These are phyloP conservation scores for Lepidium africanum DNA, from an alignment of 345 rosid species.

Conservation along the genomic window DNA sequence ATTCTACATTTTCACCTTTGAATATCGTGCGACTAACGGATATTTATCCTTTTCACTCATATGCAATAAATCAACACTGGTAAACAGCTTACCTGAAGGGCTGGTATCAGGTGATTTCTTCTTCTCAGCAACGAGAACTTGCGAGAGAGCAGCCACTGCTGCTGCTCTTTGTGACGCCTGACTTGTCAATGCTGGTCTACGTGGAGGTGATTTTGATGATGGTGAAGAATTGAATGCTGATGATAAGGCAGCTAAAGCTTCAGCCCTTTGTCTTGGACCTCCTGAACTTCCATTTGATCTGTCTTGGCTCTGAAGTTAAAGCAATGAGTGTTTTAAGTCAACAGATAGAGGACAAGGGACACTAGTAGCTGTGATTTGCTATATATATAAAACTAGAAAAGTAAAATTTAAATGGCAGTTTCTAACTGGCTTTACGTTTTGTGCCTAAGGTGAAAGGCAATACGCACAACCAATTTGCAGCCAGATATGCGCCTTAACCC, in stretches of 20 bases:
- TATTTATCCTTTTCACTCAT: background rate
- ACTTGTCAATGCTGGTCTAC: constrained; percentile 35
- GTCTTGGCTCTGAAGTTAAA: constrained; percentile 38
- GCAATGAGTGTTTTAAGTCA: constrained; percentile 4
- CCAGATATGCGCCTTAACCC: background rate
- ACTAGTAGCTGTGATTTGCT: background rate
- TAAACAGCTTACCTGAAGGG: constrained; percentile 37
- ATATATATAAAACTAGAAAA: background rate
- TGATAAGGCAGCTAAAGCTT: constrained; percentile 77
- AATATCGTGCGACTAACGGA: background rate
- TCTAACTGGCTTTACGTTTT: background rate
- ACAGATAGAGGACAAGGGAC: background rate
- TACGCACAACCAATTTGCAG: background rate
- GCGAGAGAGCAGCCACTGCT: constrained; percentile 92
- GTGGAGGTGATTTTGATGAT: constrained; percentile 36
- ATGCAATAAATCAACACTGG: background rate
- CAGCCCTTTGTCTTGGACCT: constrained; percentile 73
- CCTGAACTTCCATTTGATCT: constrained; percentile 58
- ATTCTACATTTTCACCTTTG: background rate
- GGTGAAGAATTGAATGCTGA: constrained; percentile 69
- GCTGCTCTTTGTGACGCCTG: constrained; percentile 91
- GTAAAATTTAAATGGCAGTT: background rate
- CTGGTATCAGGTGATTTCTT: constrained; percentile 51
- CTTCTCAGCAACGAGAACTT: constrained; percentile 83
- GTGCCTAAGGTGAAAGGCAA: background rate